Evolutionary conservation across 495 filamentous ascomycete species (phyloP).

Genomic region (Astrothelium subdiscretum): DNA sequence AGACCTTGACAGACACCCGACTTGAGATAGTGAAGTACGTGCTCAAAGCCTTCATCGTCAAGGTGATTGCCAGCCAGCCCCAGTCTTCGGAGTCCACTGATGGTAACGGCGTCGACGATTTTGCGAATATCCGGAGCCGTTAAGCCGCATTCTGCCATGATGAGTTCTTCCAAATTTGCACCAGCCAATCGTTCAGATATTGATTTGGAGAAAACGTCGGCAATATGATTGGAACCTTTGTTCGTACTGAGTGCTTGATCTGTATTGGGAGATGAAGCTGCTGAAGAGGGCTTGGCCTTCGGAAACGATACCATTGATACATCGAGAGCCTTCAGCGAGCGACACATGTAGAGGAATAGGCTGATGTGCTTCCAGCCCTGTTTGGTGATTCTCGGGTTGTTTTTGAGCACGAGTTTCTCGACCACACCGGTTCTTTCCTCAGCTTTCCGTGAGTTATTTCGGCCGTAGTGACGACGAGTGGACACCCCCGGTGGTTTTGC

Average conservation of each 20-base stretch:
- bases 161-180: constrained; percentile 67
- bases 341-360: constrained; percentile 80
- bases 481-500: constrained; percentile 49
- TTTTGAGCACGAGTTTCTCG: constrained; percentile 81
- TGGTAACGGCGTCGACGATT: constrained; percentile 63
- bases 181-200: constrained; percentile 66
- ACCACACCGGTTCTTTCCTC: constrained; percentile 55
- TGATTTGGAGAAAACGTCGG: constrained; percentile 56
- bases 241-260: neutral
- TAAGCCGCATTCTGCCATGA: constrained; percentile 66
- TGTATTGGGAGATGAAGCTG: constrained; percentile 13
- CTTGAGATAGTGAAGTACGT: constrained; percentile 63
- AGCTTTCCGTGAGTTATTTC: constrained; percentile 30
- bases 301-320: constrained; percentile 81
- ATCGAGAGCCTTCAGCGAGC: constrained; percentile 75
- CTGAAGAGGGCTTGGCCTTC: constrained; percentile 20
- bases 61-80: constrained; percentile 74
- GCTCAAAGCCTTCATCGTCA: constrained; percentile 56
- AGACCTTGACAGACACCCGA: constrained; percentile 72
- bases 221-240: constrained; percentile 29
- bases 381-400: constrained; percentile 67
- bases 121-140: constrained; percentile 54
- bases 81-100: constrained; percentile 62
- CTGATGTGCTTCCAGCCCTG: constrained; percentile 90
- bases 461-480: constrained; percentile 17